Conservation (phyloP, 2,329 filamentous ascomycete species). For the Fusarium vanettenii region DNA sequence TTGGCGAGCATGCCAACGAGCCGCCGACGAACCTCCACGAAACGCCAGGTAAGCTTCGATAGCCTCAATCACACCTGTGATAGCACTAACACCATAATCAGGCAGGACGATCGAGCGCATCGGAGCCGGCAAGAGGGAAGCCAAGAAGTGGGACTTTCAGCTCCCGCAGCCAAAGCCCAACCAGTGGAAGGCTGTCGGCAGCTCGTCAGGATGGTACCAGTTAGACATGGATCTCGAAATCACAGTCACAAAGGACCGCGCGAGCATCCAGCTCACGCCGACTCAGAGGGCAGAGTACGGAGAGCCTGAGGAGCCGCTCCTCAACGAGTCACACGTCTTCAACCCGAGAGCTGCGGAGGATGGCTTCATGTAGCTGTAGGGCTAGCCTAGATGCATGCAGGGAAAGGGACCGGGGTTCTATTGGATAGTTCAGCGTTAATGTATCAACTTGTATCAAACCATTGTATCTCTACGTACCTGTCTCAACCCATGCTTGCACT, state of each 20-base stretch:
- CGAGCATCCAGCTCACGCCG: conserved; percentile 1
- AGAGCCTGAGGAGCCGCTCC: background rate
- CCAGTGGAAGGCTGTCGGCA: background rate
- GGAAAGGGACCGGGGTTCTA: background rate
- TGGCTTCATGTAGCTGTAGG: background rate
- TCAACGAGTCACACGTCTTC: background rate
- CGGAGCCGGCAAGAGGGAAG: background rate
- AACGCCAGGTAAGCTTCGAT: background rate
- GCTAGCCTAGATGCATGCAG: background rate
- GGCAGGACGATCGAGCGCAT: background rate
- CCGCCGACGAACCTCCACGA: background rate
- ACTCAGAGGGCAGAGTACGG: background rate
- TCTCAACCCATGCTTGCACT: background rate
- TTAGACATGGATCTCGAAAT: conserved; percentile 22
- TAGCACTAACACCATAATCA: background rate
- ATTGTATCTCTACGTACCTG: background rate
- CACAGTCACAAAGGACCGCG: background rate
- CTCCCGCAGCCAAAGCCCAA: background rate
- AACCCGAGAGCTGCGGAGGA: background rate
- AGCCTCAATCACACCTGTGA: background rate
- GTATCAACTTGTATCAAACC: conserved; percentile 8
- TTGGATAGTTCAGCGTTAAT: background rate
- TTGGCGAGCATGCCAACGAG: background rate
- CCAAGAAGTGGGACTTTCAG: background rate
- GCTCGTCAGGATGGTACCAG: background rate